These are phyloP conservation scores for Arctium lappa DNA, from an alignment of 129 eudicot species.

Conservation along the genomic window DNA sequence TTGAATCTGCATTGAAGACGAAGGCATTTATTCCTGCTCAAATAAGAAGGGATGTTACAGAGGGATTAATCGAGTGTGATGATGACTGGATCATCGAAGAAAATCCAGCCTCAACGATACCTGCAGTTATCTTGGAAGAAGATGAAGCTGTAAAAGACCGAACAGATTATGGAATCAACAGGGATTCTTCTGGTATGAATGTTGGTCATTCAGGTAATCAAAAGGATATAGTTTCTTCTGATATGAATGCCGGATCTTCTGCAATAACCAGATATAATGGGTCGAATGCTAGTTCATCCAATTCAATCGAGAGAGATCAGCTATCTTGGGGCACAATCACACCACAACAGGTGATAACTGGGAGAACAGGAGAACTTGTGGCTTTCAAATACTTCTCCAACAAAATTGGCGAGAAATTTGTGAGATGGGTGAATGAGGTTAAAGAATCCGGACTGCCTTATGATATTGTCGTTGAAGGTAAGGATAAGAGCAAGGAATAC, in stretches of 20 bases:
- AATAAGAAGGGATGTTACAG: constrained; percentile 2
- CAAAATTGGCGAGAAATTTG: constrained; percentile 29
- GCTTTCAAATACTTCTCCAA: constrained; percentile 47
- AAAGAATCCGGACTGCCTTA: constrained; percentile 70
- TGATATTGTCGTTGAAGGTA: constrained; percentile 45
- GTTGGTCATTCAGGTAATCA: constrained; percentile 15
- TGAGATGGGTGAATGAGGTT: constrained; percentile 65
- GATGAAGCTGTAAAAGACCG: not conserved
- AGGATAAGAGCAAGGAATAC: constrained; percentile 44
- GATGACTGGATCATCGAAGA: constrained; percentile 27
- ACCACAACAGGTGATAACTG: constrained; percentile 51
- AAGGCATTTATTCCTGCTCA: not conserved
- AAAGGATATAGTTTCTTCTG: constrained; percentile 13
- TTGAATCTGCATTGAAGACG: constrained; percentile 30
- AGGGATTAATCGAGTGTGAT: constrained; percentile 3
- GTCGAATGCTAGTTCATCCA: constrained; percentile 7
- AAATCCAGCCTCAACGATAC: constrained; percentile 6
- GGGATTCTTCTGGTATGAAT: not conserved
- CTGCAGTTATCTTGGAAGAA: constrained; percentile 28
- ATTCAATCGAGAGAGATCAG: constrained; percentile 28
- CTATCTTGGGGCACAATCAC: constrained; percentile 23
- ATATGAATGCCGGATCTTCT: constrained; percentile 6
- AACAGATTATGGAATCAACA: not conserved
- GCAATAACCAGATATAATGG: constrained; percentile 11
- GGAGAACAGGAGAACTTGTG: constrained; percentile 60